Base-by-base conservation (phyloP, 1,284 basidiomycete genomes). In the Ustilago shanxiensis region DNA sequence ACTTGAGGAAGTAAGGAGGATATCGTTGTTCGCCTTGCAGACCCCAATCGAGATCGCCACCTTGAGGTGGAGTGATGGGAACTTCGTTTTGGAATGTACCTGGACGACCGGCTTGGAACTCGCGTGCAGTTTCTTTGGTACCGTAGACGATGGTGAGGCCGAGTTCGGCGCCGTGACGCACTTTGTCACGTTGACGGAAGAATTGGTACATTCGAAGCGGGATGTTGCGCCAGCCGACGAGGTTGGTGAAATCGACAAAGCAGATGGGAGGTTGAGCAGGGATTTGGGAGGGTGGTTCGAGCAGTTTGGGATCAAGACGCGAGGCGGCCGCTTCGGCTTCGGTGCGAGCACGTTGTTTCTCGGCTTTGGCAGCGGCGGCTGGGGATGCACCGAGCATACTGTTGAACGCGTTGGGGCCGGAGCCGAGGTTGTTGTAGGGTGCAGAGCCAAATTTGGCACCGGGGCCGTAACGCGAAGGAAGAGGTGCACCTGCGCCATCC, bases 191-290 rank as follows among this genome's bases (percentile, higher is more conserved):
- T 84, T 93, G 91, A 83, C 95, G 95, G 89, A 98, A 98, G 87
- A 94, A 96, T 79, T 92, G 92, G 89, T 91, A 92, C 62, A 98
- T 90, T 92, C 97, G 95, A 75, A 90, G 87, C 5, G 95, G 95
- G 70, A 98, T 92, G 83, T 94, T 93, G 44, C 89, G 89, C 86
- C 97, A 91, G 16, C 96, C 95, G 63, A 98, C 90, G 78, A 93
- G 89, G 83, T 96, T 92, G 60, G 90, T 89, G 87, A 93, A 98
- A n/a, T 93, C 90, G 35, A 98, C 91, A 63, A 98, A 89, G 57
- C 95, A 90, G 64, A 98, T 88, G 1, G 95, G 93, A 0, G 95
- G 93, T 58, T 93, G 91, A 0, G 90, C 88, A 1, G 94, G 93
- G 55, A 98, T 90, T 7, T 87, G 83, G 2, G 88, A 73, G 2